Percentiles rank a stretch among this genome's conserved stretches.
Evolutionary conservation across 495 filamentous ascomycete species (phyloP).

Genomic region (Niebla homalea): DNA sequence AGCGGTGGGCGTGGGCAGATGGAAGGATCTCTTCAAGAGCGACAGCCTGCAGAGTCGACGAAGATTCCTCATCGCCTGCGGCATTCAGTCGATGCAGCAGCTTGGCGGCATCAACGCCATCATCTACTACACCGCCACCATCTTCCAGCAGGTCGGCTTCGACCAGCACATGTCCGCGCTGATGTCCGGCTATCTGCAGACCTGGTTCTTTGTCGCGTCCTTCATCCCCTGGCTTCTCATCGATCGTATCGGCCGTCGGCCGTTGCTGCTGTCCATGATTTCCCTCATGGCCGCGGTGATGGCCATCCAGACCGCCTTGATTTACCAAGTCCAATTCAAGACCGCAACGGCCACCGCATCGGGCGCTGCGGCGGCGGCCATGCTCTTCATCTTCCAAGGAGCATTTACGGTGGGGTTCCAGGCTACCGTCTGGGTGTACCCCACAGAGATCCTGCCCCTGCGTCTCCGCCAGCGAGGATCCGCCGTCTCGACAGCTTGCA

Average conservation of each 20-base stretch:
- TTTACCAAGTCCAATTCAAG: slow-evolving; percentile 14
- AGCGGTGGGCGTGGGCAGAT: slow-evolving; percentile 15
- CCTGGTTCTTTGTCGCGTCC: slow-evolving; percentile 20
- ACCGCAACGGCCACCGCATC: slow-evolving; percentile 4
- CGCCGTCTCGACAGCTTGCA: slow-evolving; percentile 18
- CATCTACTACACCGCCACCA: slow-evolving; percentile 18
- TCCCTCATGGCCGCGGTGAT: slow-evolving; percentile 17
- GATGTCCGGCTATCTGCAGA: slow-evolving; percentile 20
- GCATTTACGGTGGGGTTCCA: slow-evolving; percentile 20
- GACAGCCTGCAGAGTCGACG: slow-evolving; percentile 19
- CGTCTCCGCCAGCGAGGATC: slow-evolving; percentile 21
- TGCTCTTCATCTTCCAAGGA: slow-evolving; percentile 20
- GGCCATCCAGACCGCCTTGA: slow-evolving; percentile 13
- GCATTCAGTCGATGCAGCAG: slow-evolving; percentile 25
- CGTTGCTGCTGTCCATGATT: slow-evolving; percentile 16
- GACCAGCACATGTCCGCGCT: slow-evolving; percentile 13
- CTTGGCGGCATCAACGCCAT: slow-evolving; percentile 23
- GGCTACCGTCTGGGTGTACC: slow-evolving; percentile 24
- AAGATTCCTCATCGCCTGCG: slow-evolving; percentile 19
- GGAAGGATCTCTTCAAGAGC: slow-evolving; percentile 19
- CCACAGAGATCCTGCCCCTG: slow-evolving; percentile 22
- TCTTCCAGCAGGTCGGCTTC: slow-evolving; percentile 18
- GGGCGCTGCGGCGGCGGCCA: slow-evolving; percentile 13
- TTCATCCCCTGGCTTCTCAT: slow-evolving; percentile 20
- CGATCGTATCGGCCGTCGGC: slow-evolving; percentile 18